phyloP scores from a whole-genome alignment of 1,284 basidiomycete genomes.

The Apiotrichum veenhuisii region DNA sequence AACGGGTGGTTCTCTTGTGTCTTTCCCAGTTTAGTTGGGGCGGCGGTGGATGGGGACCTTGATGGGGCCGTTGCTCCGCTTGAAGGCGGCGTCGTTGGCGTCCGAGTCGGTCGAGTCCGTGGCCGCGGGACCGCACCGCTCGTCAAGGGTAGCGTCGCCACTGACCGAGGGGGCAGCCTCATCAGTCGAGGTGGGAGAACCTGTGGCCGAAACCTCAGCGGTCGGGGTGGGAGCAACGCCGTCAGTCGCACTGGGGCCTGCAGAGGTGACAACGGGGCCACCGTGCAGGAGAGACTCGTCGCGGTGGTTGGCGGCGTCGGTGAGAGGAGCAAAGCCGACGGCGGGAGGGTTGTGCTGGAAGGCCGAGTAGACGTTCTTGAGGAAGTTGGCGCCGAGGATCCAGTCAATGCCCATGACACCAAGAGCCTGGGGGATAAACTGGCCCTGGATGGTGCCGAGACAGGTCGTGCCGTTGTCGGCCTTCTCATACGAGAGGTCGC shows the following conservation, averaged over 20 bases:
- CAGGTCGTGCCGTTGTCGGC: background rate
- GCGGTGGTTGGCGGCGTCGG: background rate
- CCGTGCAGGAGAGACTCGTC: background rate
- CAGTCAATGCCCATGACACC: slow-evolving; percentile 51
- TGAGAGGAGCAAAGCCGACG: slow-evolving; percentile 48
- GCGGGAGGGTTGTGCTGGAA: slow-evolving; percentile 51
- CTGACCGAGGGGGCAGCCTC: no score
- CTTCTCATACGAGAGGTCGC: slow-evolving; percentile 2
- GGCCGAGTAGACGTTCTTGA: slow-evolving; percentile 60
- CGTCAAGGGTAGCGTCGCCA: no score
- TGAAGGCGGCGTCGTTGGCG: no score
- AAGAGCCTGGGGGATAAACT: background rate
- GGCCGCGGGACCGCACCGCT: no score
- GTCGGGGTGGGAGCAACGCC: background rate
- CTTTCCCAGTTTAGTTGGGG: no score
- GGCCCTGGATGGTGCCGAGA: background rate
- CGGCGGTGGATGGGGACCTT: no score
- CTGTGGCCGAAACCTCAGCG: no score
- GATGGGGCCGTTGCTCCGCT: no score
- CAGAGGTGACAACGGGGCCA: background rate
- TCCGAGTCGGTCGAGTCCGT: no score
- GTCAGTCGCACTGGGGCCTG: background rate
- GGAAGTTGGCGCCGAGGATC: slow-evolving; percentile 91
- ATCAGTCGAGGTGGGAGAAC: no score
- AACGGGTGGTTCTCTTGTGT: no score